Conservation (phyloP, 2,329 filamentous ascomycete species). For the Westerdykella sp. region DNA sequence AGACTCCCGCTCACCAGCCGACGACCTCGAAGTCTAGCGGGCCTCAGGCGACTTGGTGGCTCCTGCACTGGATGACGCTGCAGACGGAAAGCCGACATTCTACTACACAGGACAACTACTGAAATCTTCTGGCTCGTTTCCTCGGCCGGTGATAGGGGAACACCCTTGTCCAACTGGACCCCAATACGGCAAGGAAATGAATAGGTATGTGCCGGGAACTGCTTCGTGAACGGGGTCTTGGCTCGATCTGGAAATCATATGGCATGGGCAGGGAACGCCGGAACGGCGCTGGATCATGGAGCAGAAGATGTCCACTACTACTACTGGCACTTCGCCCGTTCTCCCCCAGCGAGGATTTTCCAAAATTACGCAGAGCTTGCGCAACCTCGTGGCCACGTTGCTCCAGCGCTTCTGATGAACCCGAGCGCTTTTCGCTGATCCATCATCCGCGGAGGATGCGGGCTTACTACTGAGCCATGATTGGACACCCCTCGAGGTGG, state of each 20-base stretch:
- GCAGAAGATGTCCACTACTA: neutral
- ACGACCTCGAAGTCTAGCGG: neutral
- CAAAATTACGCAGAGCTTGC: constrained; percentile 12
- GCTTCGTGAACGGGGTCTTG: constrained; percentile 8
- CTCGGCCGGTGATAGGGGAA: too few species aligned
- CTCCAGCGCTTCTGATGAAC: too few species aligned
- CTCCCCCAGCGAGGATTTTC: constrained; percentile 3
- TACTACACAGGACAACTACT: constrained; percentile 15
- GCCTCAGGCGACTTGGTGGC: too few species aligned
- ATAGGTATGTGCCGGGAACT: constrained; percentile 17
- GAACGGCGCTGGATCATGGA: constrained; percentile 2
- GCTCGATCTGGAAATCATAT: constrained; percentile 16
- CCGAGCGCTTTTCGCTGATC: too few species aligned
- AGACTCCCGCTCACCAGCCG: constrained; percentile 27
- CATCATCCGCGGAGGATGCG: too few species aligned
- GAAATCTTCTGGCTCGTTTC: neutral
- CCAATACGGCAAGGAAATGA: constrained; percentile 10
- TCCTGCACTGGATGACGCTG: too few species aligned
- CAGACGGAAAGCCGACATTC: too few species aligned
- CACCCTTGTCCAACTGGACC: constrained; percentile 13
- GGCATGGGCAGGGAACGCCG: constrained; percentile 6
- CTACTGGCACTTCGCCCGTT: constrained; percentile 3
- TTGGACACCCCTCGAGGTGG: constrained; percentile 9
- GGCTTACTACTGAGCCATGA: neutral
- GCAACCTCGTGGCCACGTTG: constrained; percentile 20